These are phyloP conservation scores for Clarireedia monteithiana DNA, from an alignment of 2,329 filamentous ascomycete genomes.

Conservation along the genomic window DNA sequence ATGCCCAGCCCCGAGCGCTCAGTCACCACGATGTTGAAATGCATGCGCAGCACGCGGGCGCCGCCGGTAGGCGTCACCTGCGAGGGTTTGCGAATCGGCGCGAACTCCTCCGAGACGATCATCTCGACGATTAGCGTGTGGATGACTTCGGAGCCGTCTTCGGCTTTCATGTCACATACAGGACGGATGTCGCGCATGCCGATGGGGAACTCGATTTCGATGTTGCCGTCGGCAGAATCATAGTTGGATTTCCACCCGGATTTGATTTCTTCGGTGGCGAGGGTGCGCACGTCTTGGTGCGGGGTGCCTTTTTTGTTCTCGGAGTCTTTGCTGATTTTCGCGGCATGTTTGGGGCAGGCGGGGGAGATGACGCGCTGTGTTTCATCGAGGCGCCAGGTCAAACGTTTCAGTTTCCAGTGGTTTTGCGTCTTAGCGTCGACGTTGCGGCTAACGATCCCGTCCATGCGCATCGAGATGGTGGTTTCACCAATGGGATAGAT, in stretches of 20 bases:
- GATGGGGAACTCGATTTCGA: constrained; percentile 73
- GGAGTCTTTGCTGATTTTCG: constrained; percentile 38
- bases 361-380: constrained; percentile 70
- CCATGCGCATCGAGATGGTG: constrained; percentile 70
- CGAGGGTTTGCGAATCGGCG: constrained; percentile 57
- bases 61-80: constrained; percentile 80
- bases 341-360: constrained; percentile 69
- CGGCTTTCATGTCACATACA: constrained; percentile 69
- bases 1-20: constrained; percentile 92
- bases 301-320: constrained; percentile 55
- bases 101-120: constrained; percentile 88
- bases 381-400: constrained; percentile 92
- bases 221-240: constrained; percentile 57
- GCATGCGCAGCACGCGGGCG: constrained; percentile 84
- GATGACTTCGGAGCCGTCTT: constrained; percentile 67
- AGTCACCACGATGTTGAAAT: constrained; percentile 77
- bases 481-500: constrained; percentile 83
- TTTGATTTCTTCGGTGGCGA: constrained; percentile 77
- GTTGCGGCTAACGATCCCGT: constrained; percentile 72
- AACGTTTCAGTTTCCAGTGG: constrained; percentile 81
- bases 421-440: constrained; percentile 62
- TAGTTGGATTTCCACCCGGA: constrained; percentile 79
- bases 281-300: constrained; percentile 67
- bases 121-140: constrained; percentile 88
- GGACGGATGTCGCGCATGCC: constrained; percentile 53